Evolutionary conservation across 1,284 basidiomycete species (phyloP), one percentile per base, ranked within the genome.

Genomic region (Calocybe gambosa): DNA sequence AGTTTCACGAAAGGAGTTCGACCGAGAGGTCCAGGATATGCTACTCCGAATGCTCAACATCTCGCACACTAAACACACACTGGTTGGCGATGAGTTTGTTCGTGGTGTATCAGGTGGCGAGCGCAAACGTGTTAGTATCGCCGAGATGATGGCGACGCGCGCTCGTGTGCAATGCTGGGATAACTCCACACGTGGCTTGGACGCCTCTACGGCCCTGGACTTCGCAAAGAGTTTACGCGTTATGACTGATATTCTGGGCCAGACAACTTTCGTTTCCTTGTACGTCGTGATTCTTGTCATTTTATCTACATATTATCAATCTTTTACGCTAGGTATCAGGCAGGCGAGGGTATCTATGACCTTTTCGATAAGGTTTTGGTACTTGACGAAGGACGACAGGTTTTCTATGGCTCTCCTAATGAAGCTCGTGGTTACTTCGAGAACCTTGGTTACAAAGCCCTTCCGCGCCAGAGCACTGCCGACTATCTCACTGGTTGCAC

Each of bases 41-140:
- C 61, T 92, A 1, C 72, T 91, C 39, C 80, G 77, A 50, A 86
- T 90, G 73, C 79, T 93, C 49, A 89, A 90, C 56, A 85, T 94
- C 53, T 71, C 75, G 5, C 86, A 83, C 58, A 90, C 86, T 0
- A 70, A 73, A 47, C 69, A 85, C 54, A 93, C 89, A 0, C 77
- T 88, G 2, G 89, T 94, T 35, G 92, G 92, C 2, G 82, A 92
- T 59, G 85, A 85, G 50, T 87, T 85, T 53, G 82, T 93, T 1
- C 82, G 90, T 12, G 92, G 91, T 50, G 83, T 93, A 2, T 87
- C 85, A 0, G 92, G 91, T 41, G 92, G 93, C 29, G 89, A 91
- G 61, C 74, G 84, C 28, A 91, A 90, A 64, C 88, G 91, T 55
- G 89, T 93, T 12, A 88, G 85, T 40, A 91, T 93, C 57, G 82